Conservation (phyloP, 148 eudicot species). For the Simmondsia chinensis region DNA sequence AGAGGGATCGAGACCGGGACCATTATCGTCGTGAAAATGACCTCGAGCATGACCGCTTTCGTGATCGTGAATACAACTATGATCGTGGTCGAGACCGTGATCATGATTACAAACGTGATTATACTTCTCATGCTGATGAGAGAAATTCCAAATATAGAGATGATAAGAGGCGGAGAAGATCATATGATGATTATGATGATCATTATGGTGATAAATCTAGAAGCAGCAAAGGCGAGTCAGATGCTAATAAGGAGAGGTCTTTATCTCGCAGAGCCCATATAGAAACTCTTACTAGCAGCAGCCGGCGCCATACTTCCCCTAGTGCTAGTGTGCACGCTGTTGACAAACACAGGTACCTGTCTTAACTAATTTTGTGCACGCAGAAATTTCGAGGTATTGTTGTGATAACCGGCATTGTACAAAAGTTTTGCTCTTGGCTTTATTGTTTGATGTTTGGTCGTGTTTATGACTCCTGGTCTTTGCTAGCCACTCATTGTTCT, state of each 20-base stretch:
- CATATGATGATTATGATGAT: constrained; percentile 47
- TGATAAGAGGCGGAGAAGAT: constrained; percentile 59
- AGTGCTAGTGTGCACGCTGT: constrained; percentile 38
- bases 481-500: neutral
- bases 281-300: constrained; percentile 36
- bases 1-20: constrained; percentile 19
- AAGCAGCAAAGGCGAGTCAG: constrained; percentile 32
- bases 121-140: constrained; percentile 40
- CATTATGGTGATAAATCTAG: constrained; percentile 42
- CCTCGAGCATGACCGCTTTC: constrained; percentile 17
- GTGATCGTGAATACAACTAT: constrained; percentile 19
- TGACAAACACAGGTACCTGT: constrained; percentile 72
- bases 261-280: constrained; percentile 35
- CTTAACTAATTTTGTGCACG: no score
- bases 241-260: constrained; percentile 59
- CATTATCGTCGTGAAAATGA: constrained; percentile 28
- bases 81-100: constrained; percentile 18
- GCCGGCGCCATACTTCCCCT: constrained; percentile 59
- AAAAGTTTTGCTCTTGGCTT: constrained; percentile 3
- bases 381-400: no score
- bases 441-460: constrained; percentile 8
- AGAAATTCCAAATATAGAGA: constrained; percentile 51
- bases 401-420: no score
- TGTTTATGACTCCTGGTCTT: neutral
- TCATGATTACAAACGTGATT: constrained; percentile 18